Evolutionary conservation across 2,329 filamentous ascomycete genomes (phyloP).

Genomic region (Coniella lustricola): DNA sequence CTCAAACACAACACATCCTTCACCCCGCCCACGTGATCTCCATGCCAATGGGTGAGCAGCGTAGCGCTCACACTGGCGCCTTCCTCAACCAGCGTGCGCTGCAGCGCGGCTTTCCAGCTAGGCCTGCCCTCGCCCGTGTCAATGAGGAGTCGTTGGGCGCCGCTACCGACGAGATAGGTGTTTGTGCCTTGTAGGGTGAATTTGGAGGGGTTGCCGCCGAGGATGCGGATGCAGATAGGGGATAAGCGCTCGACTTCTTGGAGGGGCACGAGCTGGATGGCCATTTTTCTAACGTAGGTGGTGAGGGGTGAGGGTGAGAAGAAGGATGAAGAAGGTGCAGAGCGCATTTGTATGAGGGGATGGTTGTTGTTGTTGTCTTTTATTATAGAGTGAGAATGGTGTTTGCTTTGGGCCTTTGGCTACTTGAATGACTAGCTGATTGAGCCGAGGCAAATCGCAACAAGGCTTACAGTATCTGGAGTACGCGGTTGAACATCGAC

Average conservation of each 20-base stretch:
- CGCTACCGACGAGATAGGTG: conserved; percentile 84
- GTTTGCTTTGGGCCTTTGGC: no score
- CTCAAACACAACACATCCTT: conserved; percentile 57
- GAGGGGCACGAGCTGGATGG: conserved; percentile 54
- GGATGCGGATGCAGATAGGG: conserved; percentile 69
- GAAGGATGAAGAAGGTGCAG: no score
- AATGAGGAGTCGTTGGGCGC: conserved; percentile 66
- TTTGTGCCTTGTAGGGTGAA: conserved; percentile 75
- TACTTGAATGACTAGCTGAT: not conserved
- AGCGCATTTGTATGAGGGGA: no score
- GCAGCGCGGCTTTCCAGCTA: conserved; percentile 63
- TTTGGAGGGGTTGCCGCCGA: conserved; percentile 88
- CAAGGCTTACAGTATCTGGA: no score
- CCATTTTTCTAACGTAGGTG: conserved; percentile 41
- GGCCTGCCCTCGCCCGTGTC: conserved; percentile 82
- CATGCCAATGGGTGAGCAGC: conserved; percentile 88
- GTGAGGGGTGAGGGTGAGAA: no score
- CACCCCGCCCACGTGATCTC: conserved; percentile 76
- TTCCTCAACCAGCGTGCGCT: conserved; percentile 58
- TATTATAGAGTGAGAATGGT: no score
- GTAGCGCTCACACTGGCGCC: conserved; percentile 60
- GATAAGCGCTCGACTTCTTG: conserved; percentile 73
- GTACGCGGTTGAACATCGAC: no score
- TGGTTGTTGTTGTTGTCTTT: no score
- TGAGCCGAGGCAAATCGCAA: not conserved